These are phyloP conservation scores for Udeniomyces megalosporus DNA, from an alignment of 768 basidiomycete species.

Conservation along the genomic window DNA sequence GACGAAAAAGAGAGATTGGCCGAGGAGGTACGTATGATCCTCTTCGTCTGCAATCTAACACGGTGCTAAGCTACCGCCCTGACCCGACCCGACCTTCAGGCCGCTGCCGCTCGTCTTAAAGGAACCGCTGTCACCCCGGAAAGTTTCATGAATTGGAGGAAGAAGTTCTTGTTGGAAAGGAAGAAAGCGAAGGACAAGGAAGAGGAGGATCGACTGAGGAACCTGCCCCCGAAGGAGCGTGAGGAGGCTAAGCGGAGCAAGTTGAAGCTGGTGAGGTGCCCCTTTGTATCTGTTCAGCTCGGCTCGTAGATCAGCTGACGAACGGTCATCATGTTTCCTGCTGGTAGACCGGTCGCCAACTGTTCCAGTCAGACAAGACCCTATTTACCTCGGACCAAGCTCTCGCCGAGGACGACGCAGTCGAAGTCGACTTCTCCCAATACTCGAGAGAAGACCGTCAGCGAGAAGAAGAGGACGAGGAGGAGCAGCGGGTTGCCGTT, in stretches of 20 bases:
- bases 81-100: no score
- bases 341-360: constrained; percentile 54
- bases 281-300: background rate
- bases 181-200: constrained; percentile 43
- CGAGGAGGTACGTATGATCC: constrained; percentile 44
- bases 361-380: constrained; percentile 69
- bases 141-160: constrained; percentile 67
- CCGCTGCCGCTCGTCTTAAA: constrained; percentile 66
- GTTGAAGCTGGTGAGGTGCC: constrained; percentile 48
- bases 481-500: constrained; percentile 30
- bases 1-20: constrained; percentile 58
- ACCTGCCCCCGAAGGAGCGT: constrained; percentile 57
- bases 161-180: constrained; percentile 56
- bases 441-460: constrained; percentile 54
- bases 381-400: constrained; percentile 57
- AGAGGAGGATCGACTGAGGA: constrained; percentile 63
- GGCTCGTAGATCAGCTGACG: no score
- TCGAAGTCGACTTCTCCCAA: constrained; percentile 71
- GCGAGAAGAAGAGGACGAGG: constrained; percentile 51
- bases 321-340: background rate
- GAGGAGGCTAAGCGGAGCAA: constrained; percentile 60
- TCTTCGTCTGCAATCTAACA: background rate
- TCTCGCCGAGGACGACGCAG: constrained; percentile 62
- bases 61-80: no score
- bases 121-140: constrained; percentile 81